Evolutionary conservation across 768 basidiomycete genomes (phyloP).

Genomic region (Suillus luteus): DNA sequence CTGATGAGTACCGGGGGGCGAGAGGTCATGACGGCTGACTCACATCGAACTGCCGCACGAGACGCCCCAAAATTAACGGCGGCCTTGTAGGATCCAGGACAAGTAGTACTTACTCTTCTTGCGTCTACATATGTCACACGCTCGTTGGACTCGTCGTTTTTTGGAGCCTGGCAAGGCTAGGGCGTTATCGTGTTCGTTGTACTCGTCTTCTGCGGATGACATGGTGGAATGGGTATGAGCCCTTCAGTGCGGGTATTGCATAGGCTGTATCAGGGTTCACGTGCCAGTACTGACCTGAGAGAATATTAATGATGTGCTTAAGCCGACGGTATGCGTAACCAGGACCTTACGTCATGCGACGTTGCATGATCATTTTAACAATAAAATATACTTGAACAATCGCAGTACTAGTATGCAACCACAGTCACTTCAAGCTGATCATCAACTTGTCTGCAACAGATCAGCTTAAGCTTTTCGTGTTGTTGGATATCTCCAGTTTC

Average conservation of each 20-base stretch:
- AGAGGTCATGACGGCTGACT: constrained; percentile 25
- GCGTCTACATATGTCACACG: constrained; percentile 80
- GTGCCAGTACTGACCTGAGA: neutral
- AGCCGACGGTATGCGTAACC: neutral
- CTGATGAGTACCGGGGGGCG: neutral
- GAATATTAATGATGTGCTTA: neutral
- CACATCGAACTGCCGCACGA: constrained; percentile 59
- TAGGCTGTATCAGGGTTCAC: neutral
- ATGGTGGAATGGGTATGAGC: constrained; percentile 30
- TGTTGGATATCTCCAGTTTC: too few species aligned
- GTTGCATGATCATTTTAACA: neutral
- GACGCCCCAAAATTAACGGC: constrained; percentile 15
- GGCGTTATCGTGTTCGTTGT: constrained; percentile 44
- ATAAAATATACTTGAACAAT: neutral
- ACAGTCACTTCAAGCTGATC: neutral
- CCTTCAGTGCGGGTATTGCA: neutral
- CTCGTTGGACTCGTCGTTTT: constrained; percentile 73
- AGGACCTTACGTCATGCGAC: neutral
- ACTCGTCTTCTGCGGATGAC: constrained; percentile 72
- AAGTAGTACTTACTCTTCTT: constrained; percentile 68
- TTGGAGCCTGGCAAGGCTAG: constrained; percentile 44
- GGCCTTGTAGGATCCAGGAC: constrained; percentile 4
- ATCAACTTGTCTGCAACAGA: neutral
- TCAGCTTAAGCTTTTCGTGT: neutral
- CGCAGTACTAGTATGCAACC: too few species aligned